Evolutionary conservation across 1,284 basidiomycete genomes (phyloP).

Genomic region (Ustilago tritici): DNA sequence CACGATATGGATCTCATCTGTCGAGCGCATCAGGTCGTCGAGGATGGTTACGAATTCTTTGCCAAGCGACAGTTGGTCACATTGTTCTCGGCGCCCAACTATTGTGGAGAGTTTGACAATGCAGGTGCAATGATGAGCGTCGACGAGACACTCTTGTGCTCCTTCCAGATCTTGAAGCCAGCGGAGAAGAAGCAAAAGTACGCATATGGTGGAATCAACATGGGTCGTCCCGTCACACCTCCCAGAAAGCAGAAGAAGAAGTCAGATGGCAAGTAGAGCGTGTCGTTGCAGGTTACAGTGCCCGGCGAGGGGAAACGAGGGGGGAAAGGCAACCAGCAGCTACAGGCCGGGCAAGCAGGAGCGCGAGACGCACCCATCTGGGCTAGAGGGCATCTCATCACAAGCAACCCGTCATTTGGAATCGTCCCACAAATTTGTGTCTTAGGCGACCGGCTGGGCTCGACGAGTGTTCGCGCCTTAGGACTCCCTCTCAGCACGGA

Average conservation of each 20-base stretch:
- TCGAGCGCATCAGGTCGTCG: conserved; percentile 98
- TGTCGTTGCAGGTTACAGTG: conserved; percentile 7
- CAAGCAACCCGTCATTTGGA: too few species aligned
- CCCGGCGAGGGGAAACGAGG: neutral
- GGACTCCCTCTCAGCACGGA: too few species aligned
- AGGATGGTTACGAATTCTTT: conserved; percentile 99
- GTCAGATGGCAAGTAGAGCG: conserved; percentile 65
- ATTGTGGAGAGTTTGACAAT: conserved; percentile 98
- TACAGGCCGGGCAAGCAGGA: neutral
- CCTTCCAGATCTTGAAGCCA: conserved; percentile 95
- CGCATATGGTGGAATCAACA: conserved; percentile 70
- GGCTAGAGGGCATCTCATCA: too few species aligned
- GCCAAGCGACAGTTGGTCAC: conserved; percentile 97
- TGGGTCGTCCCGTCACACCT: conserved; percentile 73
- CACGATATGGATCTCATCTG: conserved; percentile 99
- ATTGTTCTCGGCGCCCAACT: conserved; percentile 96
- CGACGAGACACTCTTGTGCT: conserved; percentile 95
- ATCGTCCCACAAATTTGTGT: too few species aligned
- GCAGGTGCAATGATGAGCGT: conserved; percentile 99
- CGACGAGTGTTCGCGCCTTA: too few species aligned
- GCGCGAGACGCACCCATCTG: neutral
- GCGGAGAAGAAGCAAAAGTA: conserved; percentile 97
- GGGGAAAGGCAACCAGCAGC: neutral
- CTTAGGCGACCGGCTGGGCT: too few species aligned
- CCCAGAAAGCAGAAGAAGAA: conserved; percentile 74